Evolutionary conservation across 441 rosid genomes (phyloP).

Genomic region (Metrosideros polymorpha): DNA sequence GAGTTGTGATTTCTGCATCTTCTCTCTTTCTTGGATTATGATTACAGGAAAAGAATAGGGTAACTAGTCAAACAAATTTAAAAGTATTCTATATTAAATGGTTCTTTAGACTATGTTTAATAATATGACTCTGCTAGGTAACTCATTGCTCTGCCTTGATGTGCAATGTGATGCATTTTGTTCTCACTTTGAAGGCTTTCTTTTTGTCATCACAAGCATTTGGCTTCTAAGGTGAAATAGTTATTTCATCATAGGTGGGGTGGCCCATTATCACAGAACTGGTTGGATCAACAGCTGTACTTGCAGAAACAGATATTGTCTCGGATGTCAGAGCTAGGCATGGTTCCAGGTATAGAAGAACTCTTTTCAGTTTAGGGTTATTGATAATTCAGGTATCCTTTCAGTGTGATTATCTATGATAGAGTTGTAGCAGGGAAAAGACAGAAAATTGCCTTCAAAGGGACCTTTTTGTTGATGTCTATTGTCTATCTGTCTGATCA

Average conservation of each 20-base stretch:
- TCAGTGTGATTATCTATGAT: not conserved
- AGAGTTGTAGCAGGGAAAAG: not conserved
- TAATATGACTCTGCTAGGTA: not conserved
- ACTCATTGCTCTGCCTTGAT: not conserved
- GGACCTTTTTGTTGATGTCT: not conserved
- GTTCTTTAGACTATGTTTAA: not conserved
- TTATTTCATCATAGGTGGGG: slow-evolving; percentile 67
- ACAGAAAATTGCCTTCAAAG: not conserved
- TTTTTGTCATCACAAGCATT: not conserved
- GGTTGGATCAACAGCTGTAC: slow-evolving; percentile 73
- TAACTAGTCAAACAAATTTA: not conserved
- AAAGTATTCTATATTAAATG: not conserved
- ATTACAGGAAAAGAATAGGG: not conserved
- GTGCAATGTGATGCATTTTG: not conserved
- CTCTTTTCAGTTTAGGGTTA: not conserved
- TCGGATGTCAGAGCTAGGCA: slow-evolving; percentile 87
- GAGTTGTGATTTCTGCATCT: not conserved
- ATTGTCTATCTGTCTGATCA: not conserved
- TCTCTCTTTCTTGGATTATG: not conserved
- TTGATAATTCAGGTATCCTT: not conserved
- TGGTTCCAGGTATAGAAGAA: slow-evolving; percentile 74
- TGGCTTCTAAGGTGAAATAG: not conserved
- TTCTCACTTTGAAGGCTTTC: not conserved
- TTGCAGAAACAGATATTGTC: slow-evolving; percentile 81
- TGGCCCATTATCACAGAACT: slow-evolving; percentile 79